Evolutionary conservation across 768 basidiomycete genomes (phyloP), one percentile per base, ranked within the genome.

Genomic region (Phaeotremella fagi): DNA sequence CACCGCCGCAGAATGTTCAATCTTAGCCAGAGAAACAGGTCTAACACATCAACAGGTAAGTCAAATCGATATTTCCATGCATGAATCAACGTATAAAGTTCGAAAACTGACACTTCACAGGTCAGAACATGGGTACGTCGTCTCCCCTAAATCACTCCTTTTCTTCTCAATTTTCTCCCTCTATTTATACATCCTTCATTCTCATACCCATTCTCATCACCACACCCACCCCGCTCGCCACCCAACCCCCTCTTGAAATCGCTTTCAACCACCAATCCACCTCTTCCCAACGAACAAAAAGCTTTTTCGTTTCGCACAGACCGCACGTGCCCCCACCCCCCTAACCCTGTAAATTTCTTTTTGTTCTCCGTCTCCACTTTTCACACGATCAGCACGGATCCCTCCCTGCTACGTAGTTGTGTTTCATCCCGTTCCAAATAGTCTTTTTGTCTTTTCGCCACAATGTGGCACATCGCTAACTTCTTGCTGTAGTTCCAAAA

Each of bases 401-500:
- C 41, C n/a, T n/a, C n/a, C n/a, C n/a, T n/a, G n/a, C n/a, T n/a
- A n/a, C n/a, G n/a, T n/a, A n/a, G n/a, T n/a, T n/a, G n/a, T n/a
- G n/a, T n/a, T n/a, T n/a, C n/a, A n/a, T n/a, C n/a, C 38, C 35
- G 26, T 47, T 48, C 23, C 41, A 45, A 20, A 38, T 33, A 20
- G 16, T 36, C 27, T 37, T 52, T 14, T 58, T 58, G 46, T 54
- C 33, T 37, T 43, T 46, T 36, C 46, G 46, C 25, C 31, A 48
- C 45, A 36, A 16, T n/a, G n/a, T n/a, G n/a, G n/a, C n/a, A n/a
- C n/a, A n/a, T n/a, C n/a, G n/a, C n/a, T n/a, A n/a, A n/a, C n/a
- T n/a, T n/a, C n/a, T n/a, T n/a, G n/a, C n/a, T n/a, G 37, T 44
- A 68, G 66, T 68, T 68, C 60, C 66, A 68, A 53, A 68, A 68